Base-by-base conservation (phyloP, 2,329 filamentous ascomycete genomes). In the Penicillium griseofulvum region DNA sequence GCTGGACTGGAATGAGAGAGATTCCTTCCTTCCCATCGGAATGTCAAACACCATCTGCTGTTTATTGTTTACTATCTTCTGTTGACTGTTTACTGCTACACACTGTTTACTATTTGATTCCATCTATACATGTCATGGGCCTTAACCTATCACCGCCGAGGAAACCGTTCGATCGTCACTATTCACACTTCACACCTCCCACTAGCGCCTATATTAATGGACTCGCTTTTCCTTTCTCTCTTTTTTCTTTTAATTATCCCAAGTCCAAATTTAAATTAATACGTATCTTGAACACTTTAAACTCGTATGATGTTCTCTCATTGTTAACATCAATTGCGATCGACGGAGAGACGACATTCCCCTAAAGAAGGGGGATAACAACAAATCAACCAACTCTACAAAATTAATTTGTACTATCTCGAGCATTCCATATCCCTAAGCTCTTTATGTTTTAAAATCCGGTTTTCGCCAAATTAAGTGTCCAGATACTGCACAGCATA, bases 321-420 rank as follows among this genome's bases (percentile, higher is more conserved):
- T 36, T 49, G n/a, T 36, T 16, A 14, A n/a, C 14, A 43, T 43
- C 43, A 49, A 42, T 49, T 39, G n/a, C 36, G 44, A 53, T 54
- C 51, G 44, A 22, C 44, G 24, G 31, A n/a, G 7, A 46, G 31
- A 28, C 10, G 17, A 17, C 37, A 54, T 54, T 54, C 51, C 29
- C 44, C n/a, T 3, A 34, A 49, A 29, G 37, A 54, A 54, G 51
- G 51, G 51, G 51, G 24, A 39, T n/a, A 42, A 49, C 12, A 54
- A 42, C 44, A 53, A 38, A 49, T 16, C 24, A 34, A 34, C 14
- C 28, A 22, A 14, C 16, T 17, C 26, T 7, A 36, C 14, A 42
- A 29, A 41, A 29, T 36, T 29, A 28, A 29, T 17, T 26, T 24
- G 6, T 12, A 9, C 14, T 43, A 2, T 28, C 11, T 14, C 29